Evolutionary conservation across 2,329 filamentous ascomycete genomes (phyloP).

Genomic region (Arthrinium puccinioides): DNA sequence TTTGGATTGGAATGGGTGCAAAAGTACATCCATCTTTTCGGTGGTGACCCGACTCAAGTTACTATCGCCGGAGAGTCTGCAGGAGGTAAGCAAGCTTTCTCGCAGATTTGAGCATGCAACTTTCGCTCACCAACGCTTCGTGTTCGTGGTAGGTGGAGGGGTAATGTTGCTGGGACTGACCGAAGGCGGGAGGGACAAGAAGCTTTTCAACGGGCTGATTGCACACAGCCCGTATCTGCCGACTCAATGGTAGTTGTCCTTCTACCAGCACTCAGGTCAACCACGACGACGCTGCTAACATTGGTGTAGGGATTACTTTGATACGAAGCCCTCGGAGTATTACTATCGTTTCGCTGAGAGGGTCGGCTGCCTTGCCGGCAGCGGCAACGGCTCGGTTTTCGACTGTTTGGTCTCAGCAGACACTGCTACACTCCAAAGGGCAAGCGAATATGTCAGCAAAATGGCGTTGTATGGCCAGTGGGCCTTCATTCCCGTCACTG

Average conservation of each 20-base stretch:
- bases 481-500: conserved; percentile 31
- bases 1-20: conserved; percentile 47
- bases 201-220: conserved; percentile 38
- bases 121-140: too few species aligned
- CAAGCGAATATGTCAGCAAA: conserved; percentile 22
- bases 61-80: conserved; percentile 48
- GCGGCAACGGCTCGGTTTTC: conserved; percentile 17
- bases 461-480: conserved; percentile 18
- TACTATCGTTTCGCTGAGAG: conserved; percentile 25
- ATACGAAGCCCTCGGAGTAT: conserved; percentile 18
- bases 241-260: conserved; percentile 34
- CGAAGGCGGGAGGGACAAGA: conserved; percentile 32
- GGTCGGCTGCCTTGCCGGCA: conserved; percentile 22
- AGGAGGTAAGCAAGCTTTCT: conserved; percentile 26
- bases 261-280: neutral
- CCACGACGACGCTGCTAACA: too few species aligned
- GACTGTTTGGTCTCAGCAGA: conserved; percentile 27
- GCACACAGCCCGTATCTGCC: conserved; percentile 42
- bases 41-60: conserved; percentile 43
- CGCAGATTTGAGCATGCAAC: too few species aligned
- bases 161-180: conserved; percentile 41
- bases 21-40: conserved; percentile 42
- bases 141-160: conserved; percentile 34
- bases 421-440: conserved; percentile 25
- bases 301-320: conserved; percentile 19